Base-by-base conservation (phyloP, 139 green algal genomes). In the Chlamydomonas schloesseri region DNA sequence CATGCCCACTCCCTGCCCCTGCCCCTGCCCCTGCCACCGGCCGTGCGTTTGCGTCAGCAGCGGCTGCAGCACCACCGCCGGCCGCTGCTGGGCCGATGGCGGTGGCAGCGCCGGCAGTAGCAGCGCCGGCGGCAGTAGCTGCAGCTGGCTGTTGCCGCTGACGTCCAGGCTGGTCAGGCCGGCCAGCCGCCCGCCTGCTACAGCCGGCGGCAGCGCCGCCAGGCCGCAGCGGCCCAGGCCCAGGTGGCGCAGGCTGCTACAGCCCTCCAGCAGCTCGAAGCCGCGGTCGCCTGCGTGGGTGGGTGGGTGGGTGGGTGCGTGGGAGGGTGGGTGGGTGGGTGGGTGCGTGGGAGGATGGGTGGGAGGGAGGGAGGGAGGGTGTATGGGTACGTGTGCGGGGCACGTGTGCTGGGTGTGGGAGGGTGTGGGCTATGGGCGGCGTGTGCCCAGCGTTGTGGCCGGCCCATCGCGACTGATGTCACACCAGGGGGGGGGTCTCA, bases 231-330 rank as follows among this genome's bases (percentile, higher is more conserved):
- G 47, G 20, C 58, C 47, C 65, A 85, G 79, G 2, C 79, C 79
- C 67, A 85, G 79, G 21, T 69, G 65, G 2, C 20, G 13, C 64
- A 85, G 79, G 15, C 65, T 50, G 23, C 65, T 21, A 47, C 33
- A 50, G 65, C 4, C 5, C 46, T 82, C 46, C 53, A 92, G 85
- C 81, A 90, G 81, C 36, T 86, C n/a, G n/a, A 92, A 87, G 29
- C 81, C 81, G 42, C 79, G 79, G 79, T 85, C 79, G 55, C 79
- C 79, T 85, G 65, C 14, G 46, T 26, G 36, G 36, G 17, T 2
- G 37, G 23, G 24, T 2, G 23, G 37, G 23, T 23, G 70, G 2
- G 4, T 34, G 0, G 24, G 36, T 0, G 21, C 13, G 34, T 9
- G 34, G 23, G 36, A 17, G 10, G 14, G 53, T 58, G 67, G 67